Evolutionary conservation across 2,329 filamentous ascomycete species (phyloP).

Genomic region (Pseudodiploospora longispora): DNA sequence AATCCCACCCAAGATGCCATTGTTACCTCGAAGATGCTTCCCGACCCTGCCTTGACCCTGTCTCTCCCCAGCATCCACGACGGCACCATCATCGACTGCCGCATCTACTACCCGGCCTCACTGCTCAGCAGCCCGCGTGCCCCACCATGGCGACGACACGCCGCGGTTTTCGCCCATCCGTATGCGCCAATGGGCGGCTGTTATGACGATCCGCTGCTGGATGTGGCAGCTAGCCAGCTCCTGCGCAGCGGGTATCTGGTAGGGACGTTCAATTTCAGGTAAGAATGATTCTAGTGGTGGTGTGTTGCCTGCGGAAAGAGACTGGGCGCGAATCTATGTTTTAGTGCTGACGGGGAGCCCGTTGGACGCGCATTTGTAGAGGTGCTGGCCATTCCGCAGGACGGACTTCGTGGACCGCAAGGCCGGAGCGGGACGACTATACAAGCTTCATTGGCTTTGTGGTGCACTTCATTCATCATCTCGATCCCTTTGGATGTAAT

Average conservation of each 20-base stretch:
- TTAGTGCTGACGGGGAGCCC: background rate
- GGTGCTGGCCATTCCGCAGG: conserved; percentile 69
- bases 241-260: conserved; percentile 67
- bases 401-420: conserved; percentile 79
- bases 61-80: conserved; percentile 82
- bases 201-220: conserved; percentile 75
- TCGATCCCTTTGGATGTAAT: conserved; percentile 34
- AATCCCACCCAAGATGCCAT: conserved; percentile 5
- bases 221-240: conserved; percentile 55
- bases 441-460: conserved; percentile 74
- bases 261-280: conserved; percentile 90
- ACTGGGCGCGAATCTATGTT: background rate
- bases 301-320: background rate
- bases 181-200: conserved; percentile 82
- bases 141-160: conserved; percentile 38
- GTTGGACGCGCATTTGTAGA: conserved; percentile 34
- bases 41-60: conserved; percentile 55
- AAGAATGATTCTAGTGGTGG: conserved; percentile 12
- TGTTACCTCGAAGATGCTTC: conserved; percentile 36
- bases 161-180: conserved; percentile 73
- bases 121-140: conserved; percentile 24
- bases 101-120: conserved; percentile 65
- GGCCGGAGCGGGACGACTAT: conserved; percentile 75
- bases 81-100: conserved; percentile 65
- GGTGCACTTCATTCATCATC: conserved; percentile 59